These are phyloP conservation scores for Boletus bicolor DNA, from an alignment of 768 basidiomycete species.

Conservation along the genomic window DNA sequence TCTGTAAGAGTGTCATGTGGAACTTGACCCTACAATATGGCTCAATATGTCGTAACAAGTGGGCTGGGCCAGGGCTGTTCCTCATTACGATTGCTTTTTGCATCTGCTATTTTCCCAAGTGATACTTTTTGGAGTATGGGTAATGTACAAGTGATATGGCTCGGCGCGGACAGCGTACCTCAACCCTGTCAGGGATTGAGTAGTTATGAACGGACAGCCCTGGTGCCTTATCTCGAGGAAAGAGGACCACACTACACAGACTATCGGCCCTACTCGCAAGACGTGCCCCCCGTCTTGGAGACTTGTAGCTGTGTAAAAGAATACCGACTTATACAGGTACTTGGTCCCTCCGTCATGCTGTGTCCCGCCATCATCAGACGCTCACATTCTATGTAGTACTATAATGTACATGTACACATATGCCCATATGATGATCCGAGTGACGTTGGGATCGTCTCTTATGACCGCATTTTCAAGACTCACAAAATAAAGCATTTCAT, in stretches of 20 bases:
- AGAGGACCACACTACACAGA: background rate
- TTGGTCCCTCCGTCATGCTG: background rate
- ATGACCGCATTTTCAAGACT: background rate
- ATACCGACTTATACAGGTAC: background rate
- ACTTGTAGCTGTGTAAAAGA: background rate
- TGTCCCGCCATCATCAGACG: background rate
- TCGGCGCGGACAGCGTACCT: background rate
- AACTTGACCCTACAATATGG: background rate
- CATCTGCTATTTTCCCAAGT: background rate
- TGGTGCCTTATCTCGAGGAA: background rate
- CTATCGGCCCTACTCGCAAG: background rate
- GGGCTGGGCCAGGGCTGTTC: background rate
- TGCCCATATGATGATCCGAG: background rate
- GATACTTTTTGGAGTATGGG: too few species aligned
- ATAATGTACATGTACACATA: background rate
- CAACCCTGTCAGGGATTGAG: background rate
- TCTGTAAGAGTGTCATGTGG: background rate
- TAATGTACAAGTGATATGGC: background rate
- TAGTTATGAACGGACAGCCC: background rate
- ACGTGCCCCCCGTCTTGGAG: too few species aligned
- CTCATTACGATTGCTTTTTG: background rate
- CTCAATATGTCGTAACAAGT: background rate
- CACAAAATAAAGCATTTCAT: background rate
- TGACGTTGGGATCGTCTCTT: slow-evolving; percentile 7
- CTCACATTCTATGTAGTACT: background rate